Evolutionary conservation across 2,329 filamentous ascomycete genomes (phyloP).

Genomic region (Aspergillus ruber): DNA sequence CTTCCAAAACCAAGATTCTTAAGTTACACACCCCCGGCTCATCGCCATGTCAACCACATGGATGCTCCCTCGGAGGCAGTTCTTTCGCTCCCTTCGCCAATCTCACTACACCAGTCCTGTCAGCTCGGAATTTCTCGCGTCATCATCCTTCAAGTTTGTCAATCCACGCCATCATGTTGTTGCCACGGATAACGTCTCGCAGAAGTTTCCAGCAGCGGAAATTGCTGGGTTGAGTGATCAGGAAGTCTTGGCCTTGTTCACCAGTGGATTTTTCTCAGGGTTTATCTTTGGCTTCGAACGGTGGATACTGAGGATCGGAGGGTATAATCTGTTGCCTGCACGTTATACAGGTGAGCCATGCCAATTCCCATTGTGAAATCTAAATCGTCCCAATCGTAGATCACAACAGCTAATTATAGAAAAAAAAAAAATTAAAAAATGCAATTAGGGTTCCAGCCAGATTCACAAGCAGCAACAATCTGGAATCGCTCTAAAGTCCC

Average conservation of each 20-base stretch:
- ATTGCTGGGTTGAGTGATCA: constrained; percentile 9
- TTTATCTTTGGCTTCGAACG: constrained; percentile 10
- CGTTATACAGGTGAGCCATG: neutral
- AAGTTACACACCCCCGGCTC: neutral
- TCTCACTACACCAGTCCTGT: constrained; percentile 4
- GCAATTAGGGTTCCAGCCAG: neutral
- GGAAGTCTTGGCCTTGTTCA: constrained; percentile 10
- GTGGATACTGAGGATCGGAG: constrained; percentile 2
- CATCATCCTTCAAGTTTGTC: constrained; percentile 5
- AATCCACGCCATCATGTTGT: constrained; percentile 12
- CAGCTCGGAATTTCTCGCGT: constrained; percentile 7
- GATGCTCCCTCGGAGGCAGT: neutral
- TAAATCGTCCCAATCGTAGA: neutral
- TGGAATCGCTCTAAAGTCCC: constrained; percentile 6
- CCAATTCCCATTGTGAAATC: neutral
- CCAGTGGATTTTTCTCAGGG: constrained; percentile 11
- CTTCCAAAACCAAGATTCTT: neutral
- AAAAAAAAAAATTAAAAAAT: neutral
- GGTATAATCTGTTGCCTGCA: constrained; percentile 1
- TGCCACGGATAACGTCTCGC: constrained; percentile 8
- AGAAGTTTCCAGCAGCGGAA: constrained; percentile 5
- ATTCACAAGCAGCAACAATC: neutral
- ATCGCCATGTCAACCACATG: neutral
- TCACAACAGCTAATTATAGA: too few species aligned
- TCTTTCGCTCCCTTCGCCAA: constrained; percentile 8